Percentiles rank a stretch among this genome's conserved stretches.
These are phyloP conservation scores for Diaporthe citrichinensis DNA, from an alignment of 2,329 filamentous ascomycete genomes.

Conservation along the genomic window DNA sequence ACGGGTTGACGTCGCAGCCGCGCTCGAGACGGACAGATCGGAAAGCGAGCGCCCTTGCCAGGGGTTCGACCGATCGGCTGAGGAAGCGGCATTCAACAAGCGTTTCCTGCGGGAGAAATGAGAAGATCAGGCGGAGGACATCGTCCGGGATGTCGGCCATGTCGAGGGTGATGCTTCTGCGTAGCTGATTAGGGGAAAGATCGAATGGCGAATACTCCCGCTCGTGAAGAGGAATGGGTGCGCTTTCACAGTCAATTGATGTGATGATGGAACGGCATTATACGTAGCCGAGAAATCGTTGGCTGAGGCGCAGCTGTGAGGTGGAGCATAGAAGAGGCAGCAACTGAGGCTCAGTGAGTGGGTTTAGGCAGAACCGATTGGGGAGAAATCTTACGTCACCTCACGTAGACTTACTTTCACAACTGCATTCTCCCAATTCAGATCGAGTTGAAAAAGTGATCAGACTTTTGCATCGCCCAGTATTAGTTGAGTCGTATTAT, in stretches of 20 bases:
- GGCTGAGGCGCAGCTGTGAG: background rate
- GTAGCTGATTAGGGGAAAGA: background rate
- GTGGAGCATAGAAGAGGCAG: constrained; percentile 5
- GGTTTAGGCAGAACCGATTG: background rate
- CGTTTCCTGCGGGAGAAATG: constrained; percentile 16
- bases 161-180: background rate
- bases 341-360: constrained; percentile 14
- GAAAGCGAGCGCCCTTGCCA: constrained; percentile 19
- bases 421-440: background rate
- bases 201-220: background rate
- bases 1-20: background rate
- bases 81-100: constrained; percentile 29
- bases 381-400: constrained; percentile 3
- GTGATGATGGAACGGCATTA: no score
- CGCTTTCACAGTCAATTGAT: background rate
- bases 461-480: background rate
- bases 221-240: background rate
- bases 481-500: background rate
- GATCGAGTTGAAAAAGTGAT: no score
- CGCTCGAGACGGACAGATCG: constrained; percentile 24
- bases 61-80: background rate
- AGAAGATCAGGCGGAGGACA: constrained; percentile 15
- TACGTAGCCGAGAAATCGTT: background rate
- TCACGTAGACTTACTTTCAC: background rate
- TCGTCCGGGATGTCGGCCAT: constrained; percentile 35